Base-by-base conservation (phyloP, 1,284 basidiomycete species). In the Baeospora myosura region DNA sequence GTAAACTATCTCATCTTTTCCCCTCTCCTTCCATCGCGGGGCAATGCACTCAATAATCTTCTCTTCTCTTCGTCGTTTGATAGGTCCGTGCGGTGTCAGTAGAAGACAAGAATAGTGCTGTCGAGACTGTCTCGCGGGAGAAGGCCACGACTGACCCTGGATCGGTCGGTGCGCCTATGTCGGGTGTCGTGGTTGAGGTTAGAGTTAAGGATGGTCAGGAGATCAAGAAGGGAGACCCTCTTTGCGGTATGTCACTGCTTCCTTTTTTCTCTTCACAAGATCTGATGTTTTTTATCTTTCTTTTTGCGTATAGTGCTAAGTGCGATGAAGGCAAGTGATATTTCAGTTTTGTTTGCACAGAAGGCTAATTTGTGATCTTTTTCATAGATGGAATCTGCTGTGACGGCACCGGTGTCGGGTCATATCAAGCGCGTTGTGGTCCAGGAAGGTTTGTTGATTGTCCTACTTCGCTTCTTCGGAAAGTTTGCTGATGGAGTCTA, bases 171-270 rank as follows among this genome's bases (percentile, higher is more conserved):
- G 90, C 92, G 35, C 89, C 91, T 1, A 94, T 95, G 90, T 90
- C 91, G 44, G 95, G 95, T 69, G 95, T 98, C 39, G 92, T 98
- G 40, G 88, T 98, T 20, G 96, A 98, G 64, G 91, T 99, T 40
- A 77, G 95, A 52, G 94, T 96, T 48, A 92, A 96, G 69, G 94
- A 98, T 65, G 93, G 92, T 38, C 87, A 93, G 49, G 84, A 93
- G 59, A 91, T 99, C 66, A 96, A 89, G 82, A 95, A 92, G 64
- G 96, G 96, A 47, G 96, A 99, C 66, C 88, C 91, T 49, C 68
- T 93, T 48, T 88, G 84, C 65, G 80, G 83, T 85, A 60, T 64
- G 81, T 71, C 17, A 6, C n/a, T 38, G 18, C n/a, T 11, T 37
- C 35, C 8, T 38, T 23, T 4, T 22, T 23, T 37, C 24, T 14